Base-by-base conservation (phyloP, 2,329 filamentous ascomycete genomes). In the Fusarium clavum region DNA sequence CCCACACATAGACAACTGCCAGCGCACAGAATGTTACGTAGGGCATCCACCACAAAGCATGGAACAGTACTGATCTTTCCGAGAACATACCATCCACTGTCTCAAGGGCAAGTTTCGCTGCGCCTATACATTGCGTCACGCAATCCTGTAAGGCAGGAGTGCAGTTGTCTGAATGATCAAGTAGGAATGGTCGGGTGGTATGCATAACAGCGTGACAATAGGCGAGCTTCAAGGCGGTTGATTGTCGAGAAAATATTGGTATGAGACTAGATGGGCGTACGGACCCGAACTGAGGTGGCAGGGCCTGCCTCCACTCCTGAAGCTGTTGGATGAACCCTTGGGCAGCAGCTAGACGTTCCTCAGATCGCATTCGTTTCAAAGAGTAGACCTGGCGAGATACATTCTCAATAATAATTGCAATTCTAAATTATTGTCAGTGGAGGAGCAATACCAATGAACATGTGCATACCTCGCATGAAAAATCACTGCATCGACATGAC, bases 121-220 rank as follows among this genome's bases (percentile, higher is more conserved):
- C 66, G 1, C 53, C 38, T 40, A 88, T 76, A 60, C 85, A 87
- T 3, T 82, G 79, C 0, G 78, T 70, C 1, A 86, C 78, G 57
- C 75, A 67, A 16, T 75, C 52, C 22, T 75, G 25, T 6, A 64
- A 9, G 0, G 38, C 38, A 2, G 61, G 61, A 48, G 44, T 48
- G 27, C 63, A 56, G 20, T 65, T 48, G 40, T 53, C 66, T 10
- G 72, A 63, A n/a, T 71, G 78, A 44, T 58, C 80, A 0, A 89
- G 79, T 1, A 89, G 79, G 46, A 88, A 86, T 0, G 85, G 83
- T 0, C 87, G 83, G 48, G 86, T 87, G 9, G 85, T 83, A 20
- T 89, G 82, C 72, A 90, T 86, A 11, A 86, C 79, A 4, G 86
- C 85, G 56, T 89, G 87, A 7, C 82, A 83, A 66, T 88, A 84